Evolutionary conservation across 2,329 filamentous ascomycete species (phyloP).

Genomic region (Diaporthe amygdali): DNA sequence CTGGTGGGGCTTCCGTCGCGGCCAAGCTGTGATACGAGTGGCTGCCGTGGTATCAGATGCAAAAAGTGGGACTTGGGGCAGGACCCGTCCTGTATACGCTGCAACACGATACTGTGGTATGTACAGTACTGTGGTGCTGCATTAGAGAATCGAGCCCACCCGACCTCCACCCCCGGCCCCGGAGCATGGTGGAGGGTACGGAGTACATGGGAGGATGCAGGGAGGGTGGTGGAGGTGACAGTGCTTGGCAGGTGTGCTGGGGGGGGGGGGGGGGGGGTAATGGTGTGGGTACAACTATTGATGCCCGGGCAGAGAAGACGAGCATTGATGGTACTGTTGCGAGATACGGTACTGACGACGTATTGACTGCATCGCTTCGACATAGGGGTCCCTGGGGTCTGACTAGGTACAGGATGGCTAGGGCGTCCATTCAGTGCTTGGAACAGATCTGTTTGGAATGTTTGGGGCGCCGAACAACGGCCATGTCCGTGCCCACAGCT

Average conservation of each 20-base stretch:
- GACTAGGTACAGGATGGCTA: neutral
- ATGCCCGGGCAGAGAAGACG: constrained; percentile 15
- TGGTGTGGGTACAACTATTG: constrained; percentile 4
- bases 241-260: neutral
- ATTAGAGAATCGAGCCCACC: constrained; percentile 1
- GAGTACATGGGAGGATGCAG: constrained; percentile 5
- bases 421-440: neutral
- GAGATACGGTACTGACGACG: neutral
- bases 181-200: constrained; percentile 8
- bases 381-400: neutral
- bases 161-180: constrained; percentile 13
- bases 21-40: constrained; percentile 13
- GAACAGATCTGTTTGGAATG: constrained; percentile 10
- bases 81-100: neutral
- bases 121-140: neutral
- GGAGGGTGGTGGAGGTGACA: neutral
- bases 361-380: neutral
- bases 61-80: neutral
- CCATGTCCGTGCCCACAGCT: constrained; percentile 11
- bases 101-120: neutral
- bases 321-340: neutral
- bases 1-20: constrained; percentile 1
- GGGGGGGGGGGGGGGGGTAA: too few relatives aligned
- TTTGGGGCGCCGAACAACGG: constrained; percentile 8
- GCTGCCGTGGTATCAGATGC: constrained; percentile 8